Evolutionary conservation across 176 grass and related monocot genomes (phyloP), one percentile per base, ranked within the genome.

Genomic region (Triticum dicoccoides): DNA sequence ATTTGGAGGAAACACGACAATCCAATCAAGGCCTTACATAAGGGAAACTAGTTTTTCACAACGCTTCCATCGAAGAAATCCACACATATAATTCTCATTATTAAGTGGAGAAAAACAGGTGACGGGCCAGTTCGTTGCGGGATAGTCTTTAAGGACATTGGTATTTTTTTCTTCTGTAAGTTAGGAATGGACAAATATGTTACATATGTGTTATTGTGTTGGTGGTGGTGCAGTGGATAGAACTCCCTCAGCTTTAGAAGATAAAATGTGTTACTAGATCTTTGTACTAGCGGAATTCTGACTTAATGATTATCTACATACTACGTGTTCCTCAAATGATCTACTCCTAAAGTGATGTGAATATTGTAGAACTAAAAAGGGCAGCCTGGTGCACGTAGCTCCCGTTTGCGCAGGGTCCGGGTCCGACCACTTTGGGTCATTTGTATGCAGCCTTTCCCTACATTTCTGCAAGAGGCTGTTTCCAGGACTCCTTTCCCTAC

Each of bases 201-300:
- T 78, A 5, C 32, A 56, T 33, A 23, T 20, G 72, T 52, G 73
- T 32, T 54, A 11, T 52, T 51, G n/a, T 51, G 14, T 76, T 76
- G 25, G 25, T 65, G 59, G 58, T 64, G 37, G 35, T 63, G 37
- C 14, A 27, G 59, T 65, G 35, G 59, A 29, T 80, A 65, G n/a
- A 44, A 44, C 59, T 65, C 35, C 8, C 59, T 41, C 15, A 23
- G 35, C 47, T 63, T 64, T 74, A 63, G 59, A 47, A 83, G 11
- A 78, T 71, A 65, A 51, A 88, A 78, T 24, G 63, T 81, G 45
- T 41, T 23, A 63, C 18, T 54, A 80, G 8, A 78, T 59, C 54
- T 68, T 80, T 85, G 68, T 67, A 58, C 21, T 76, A n/a, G 21
- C 1, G 11, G 51, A 54, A 75, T 52, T 86, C 54, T 86, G 33